Conservation (phyloP, 192 early-diverging fungal species). For the Coemansia aciculifera region DNA sequence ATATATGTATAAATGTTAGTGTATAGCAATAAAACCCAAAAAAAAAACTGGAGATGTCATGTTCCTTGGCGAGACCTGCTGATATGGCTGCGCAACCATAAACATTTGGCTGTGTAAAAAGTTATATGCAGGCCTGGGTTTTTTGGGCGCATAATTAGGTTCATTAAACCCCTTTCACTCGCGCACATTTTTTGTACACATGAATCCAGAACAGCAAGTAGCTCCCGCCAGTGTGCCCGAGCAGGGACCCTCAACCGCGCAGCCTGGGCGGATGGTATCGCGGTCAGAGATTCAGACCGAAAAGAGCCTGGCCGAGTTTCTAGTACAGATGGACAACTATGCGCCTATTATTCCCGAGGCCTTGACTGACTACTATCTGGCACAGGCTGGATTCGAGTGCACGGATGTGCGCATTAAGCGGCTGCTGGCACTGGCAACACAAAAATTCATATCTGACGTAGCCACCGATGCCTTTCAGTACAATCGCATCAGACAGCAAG, state of each 20-base stretch:
- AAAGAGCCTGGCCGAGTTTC: conserved; percentile 77
- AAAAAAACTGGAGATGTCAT: background rate
- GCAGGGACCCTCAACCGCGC: conserved; percentile 15
- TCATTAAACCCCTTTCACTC: background rate
- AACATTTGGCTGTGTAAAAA: background rate
- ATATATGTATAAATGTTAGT: background rate
- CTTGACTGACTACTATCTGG: conserved; percentile 89
- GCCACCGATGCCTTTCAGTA: conserved; percentile 75
- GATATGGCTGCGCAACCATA: background rate
- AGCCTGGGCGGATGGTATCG: conserved; percentile 29
- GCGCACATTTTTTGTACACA: background rate
- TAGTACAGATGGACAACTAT: conserved; percentile 72
- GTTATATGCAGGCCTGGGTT: no score
- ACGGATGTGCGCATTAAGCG: conserved; percentile 68
- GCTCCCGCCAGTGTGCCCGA: background rate
- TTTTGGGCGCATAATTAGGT: no score
- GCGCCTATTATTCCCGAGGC: conserved; percentile 85
- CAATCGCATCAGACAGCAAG: conserved; percentile 65
- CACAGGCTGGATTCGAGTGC: conserved; percentile 68
- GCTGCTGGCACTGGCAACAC: conserved; percentile 70
- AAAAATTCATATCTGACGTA: conserved; percentile 77
- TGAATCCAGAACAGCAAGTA: background rate
- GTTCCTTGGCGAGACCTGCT: background rate
- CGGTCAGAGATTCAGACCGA: conserved; percentile 62
- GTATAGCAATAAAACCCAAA: background rate